Conservation (phyloP, 805 yeast genomes). For the Pichia gijzeniarum region DNA sequence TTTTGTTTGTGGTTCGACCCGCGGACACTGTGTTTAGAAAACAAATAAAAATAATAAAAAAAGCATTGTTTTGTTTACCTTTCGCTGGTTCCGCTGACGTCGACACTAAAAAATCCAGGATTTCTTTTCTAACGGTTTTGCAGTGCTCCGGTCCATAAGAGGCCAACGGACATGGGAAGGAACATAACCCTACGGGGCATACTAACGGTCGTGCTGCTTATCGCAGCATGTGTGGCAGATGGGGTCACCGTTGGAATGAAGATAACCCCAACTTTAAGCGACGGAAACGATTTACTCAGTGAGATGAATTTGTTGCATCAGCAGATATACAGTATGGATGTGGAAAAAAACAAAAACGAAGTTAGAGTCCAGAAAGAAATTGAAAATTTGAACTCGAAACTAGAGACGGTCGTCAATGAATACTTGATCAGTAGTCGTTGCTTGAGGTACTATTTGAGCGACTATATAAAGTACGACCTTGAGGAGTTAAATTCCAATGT, state of each 20-base stretch:
- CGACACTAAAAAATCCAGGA: too few relatives aligned
- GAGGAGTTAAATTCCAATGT: background rate
- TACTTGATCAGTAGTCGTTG: slow-evolving; percentile 13
- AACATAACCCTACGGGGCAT: too few relatives aligned
- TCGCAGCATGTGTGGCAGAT: background rate
- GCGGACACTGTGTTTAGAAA: too few relatives aligned
- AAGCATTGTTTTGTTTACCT: too few relatives aligned
- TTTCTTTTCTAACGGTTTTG: too few relatives aligned
- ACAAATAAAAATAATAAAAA: too few relatives aligned
- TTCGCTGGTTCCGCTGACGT: too few relatives aligned
- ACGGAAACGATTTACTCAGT: slow-evolving; percentile 1
- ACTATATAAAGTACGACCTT: slow-evolving; percentile 7
- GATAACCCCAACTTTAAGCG: slow-evolving; percentile 3
- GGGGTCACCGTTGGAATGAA: slow-evolving; percentile 3
- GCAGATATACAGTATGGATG: slow-evolving; percentile 2
- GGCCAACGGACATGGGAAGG: too few relatives aligned
- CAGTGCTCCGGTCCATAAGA: too few relatives aligned
- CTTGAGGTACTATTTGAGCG: slow-evolving; percentile 15
- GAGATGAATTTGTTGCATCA: slow-evolving; percentile 8
- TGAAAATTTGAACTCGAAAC: background rate
- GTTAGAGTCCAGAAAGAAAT: background rate
- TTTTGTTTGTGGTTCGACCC: too few relatives aligned
- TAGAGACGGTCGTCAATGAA: background rate
- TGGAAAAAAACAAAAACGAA: background rate
- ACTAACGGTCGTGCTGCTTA: too few relatives aligned